Percentiles rank a stretch among this genome's conserved stretches.
Evolutionary conservation across 306 rosid species (phyloP).

Genomic region (Astragalus membranaceus): DNA sequence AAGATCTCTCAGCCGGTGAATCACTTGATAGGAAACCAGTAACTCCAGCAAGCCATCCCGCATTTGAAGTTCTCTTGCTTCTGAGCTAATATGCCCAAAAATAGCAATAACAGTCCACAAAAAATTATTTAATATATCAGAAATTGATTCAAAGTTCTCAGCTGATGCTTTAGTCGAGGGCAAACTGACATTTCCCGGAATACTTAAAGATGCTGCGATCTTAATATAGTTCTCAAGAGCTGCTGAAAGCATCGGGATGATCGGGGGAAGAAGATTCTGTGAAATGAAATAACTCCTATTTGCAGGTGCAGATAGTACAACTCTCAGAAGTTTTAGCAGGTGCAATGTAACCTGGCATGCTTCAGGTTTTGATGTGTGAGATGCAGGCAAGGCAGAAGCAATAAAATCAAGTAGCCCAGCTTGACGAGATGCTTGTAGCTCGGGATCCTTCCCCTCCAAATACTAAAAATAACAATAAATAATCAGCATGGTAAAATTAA

Average conservation of each 20-base stretch:
- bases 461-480: conserved; percentile 40
- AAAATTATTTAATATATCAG: conserved; percentile 83
- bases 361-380: conserved; percentile 95
- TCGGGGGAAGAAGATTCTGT: conserved; percentile 90
- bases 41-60: conserved; percentile 88
- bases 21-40: conserved; percentile 77
- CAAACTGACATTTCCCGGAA: conserved; percentile 46
- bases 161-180: conserved; percentile 68
- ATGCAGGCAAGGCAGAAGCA: conserved; percentile 97
- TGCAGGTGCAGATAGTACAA: conserved; percentile 67
- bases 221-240: conserved; percentile 94
- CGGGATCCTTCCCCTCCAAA: conserved; percentile 92
- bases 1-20: conserved; percentile 89
- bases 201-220: conserved; percentile 82
- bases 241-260: conserved; percentile 93
- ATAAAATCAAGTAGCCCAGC: conserved; percentile 94
- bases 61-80: conserved; percentile 90
- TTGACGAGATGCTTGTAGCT: conserved; percentile 91
- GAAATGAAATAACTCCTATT: conserved; percentile 86
- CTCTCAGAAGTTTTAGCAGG: conserved; percentile 77
- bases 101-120: conserved; percentile 76
- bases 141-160: conserved; percentile 77
- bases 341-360: conserved; percentile 88
- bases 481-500: conserved; percentile 11
- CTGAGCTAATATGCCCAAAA: conserved; percentile 70